Conservation (phyloP, 176 grass and related monocot genomes). For the Tuctoria greenei region DNA sequence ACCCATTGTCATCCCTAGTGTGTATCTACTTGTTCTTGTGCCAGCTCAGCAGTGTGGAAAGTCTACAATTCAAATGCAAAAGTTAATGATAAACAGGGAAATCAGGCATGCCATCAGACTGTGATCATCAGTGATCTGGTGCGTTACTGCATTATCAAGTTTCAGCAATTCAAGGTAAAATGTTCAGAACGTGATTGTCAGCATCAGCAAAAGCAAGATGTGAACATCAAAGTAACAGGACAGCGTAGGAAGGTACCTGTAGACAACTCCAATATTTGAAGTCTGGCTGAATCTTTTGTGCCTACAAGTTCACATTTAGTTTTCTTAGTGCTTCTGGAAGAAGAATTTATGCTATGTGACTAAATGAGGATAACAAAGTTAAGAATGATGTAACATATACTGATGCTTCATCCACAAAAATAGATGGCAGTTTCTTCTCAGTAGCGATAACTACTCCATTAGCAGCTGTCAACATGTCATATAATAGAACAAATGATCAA, state of each 20-base stretch:
- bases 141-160: background rate
- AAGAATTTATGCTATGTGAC: background rate
- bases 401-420: conserved; percentile 74
- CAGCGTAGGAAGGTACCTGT: conserved; percentile 28
- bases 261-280: conserved; percentile 50
- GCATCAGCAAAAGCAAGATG: background rate
- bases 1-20: background rate
- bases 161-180: background rate
- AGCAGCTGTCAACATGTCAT: conserved; percentile 45
- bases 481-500: background rate
- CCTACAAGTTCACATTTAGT: background rate
- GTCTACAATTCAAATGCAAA: background rate
- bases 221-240: background rate
- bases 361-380: background rate
- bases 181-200: background rate
- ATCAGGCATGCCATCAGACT: background rate
- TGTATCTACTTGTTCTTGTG: background rate
- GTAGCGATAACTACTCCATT: conserved; percentile 70
- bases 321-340: background rate
- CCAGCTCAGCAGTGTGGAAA: background rate
- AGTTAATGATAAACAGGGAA: background rate
- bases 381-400: conserved; percentile 9
- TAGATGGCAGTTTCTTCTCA: conserved; percentile 71
- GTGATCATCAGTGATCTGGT: background rate
- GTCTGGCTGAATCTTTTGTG: conserved; percentile 52